These are phyloP conservation scores for Parietaria judaica DNA, from an alignment of 306 rosid species.

Conservation along the genomic window DNA sequence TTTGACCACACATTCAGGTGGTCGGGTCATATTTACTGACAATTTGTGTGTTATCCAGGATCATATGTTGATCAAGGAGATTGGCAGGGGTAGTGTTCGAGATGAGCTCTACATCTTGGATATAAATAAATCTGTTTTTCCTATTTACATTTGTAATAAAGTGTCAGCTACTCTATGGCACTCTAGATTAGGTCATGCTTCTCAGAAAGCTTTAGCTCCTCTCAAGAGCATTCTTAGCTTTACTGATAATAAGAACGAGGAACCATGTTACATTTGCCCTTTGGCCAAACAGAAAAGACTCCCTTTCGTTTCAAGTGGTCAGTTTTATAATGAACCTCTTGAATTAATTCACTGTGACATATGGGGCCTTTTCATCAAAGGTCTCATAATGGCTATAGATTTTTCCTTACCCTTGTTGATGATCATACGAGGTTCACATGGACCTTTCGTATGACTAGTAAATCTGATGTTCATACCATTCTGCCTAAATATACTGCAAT, in stretches of 20 bases:
- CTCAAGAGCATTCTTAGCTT: neutral
- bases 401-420: neutral
- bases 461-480: neutral
- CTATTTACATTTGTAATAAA: no score
- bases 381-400: neutral
- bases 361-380: neutral
- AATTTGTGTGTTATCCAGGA: neutral
- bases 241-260: no score
- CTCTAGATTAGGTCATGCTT: neutral
- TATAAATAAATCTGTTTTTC: no score
- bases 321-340: neutral
- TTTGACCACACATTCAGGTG: neutral
- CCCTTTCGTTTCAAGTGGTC: neutral
- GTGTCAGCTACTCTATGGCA: no score
- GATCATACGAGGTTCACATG: neutral
- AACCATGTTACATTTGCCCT: conserved; percentile 4
- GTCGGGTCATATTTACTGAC: neutral
- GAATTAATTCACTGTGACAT: neutral
- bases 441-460: neutral
- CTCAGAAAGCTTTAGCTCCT: neutral
- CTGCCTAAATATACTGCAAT: neutral
- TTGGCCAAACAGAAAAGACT: conserved; percentile 4
- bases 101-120: no score
- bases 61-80: neutral
- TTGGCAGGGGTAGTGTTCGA: no score